Percentiles rank a stretch among this genome's conserved stretches.
Evolutionary conservation across 192 early-diverging fungal species (phyloP).

Genomic region (Coemansia umbellata): DNA sequence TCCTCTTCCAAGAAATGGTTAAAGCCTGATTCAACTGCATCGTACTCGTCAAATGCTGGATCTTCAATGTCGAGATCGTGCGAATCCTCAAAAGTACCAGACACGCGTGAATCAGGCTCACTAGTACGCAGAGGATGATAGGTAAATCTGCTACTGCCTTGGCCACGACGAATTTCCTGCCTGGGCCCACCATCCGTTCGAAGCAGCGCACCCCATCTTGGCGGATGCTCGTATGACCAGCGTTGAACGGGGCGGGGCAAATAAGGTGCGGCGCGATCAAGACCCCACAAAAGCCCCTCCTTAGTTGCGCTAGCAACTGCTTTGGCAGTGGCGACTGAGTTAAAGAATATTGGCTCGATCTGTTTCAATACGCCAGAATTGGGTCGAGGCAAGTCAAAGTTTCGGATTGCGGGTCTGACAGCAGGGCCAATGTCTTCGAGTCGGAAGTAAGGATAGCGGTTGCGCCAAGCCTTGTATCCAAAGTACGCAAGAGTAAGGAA

Average conservation of each 20-base stretch:
- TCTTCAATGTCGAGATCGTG: constrained; percentile 5
- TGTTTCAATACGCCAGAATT: constrained; percentile 25
- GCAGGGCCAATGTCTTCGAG: constrained; percentile 41
- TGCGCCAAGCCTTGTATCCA: constrained; percentile 37
- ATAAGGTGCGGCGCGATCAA: constrained; percentile 45
- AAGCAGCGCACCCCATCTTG: constrained; percentile 37
- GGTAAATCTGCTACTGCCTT: constrained; percentile 16
- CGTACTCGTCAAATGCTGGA: constrained; percentile 27
- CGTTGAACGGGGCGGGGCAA: constrained; percentile 33
- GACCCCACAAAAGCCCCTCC: constrained; percentile 30
- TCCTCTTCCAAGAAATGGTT: constrained; percentile 50
- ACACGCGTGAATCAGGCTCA: constrained; percentile 20
- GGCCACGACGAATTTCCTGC: constrained; percentile 11
- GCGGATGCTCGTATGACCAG: constrained; percentile 50
- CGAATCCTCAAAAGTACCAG: constrained; percentile 9
- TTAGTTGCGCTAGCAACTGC: constrained; percentile 28
- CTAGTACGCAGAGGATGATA: constrained; percentile 32
- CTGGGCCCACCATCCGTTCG: constrained; percentile 16
- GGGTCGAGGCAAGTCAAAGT: neutral
- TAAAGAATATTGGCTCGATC: constrained; percentile 39
- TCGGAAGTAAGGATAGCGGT: constrained; percentile 38
- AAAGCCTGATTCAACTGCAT: constrained; percentile 46
- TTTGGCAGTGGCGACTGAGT: constrained; percentile 28
- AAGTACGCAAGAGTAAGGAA: constrained; percentile 36
- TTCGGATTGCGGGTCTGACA: constrained; percentile 23